Conservation (phyloP, 148 eudicot genomes). For the Cornus florida region DNA sequence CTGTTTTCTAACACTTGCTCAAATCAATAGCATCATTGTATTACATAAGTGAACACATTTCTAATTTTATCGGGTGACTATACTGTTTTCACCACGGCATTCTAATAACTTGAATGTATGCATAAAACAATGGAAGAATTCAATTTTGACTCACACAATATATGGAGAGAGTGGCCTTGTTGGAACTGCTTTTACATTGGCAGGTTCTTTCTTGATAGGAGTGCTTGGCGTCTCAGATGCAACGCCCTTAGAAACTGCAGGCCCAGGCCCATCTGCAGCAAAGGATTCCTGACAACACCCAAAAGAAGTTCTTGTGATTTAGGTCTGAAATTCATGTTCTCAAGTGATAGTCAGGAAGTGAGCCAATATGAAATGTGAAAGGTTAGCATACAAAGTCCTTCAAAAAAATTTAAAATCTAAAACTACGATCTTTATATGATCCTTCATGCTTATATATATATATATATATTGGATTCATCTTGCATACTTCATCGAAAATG, state of each 20-base stretch:
- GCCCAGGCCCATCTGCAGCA: constrained; percentile 19
- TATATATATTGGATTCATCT: too few relatives aligned
- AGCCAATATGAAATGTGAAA: too few relatives aligned
- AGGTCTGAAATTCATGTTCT: not conserved
- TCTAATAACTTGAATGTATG: not conserved
- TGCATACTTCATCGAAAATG: too few relatives aligned
- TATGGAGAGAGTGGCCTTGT: constrained; percentile 67
- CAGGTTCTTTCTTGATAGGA: constrained; percentile 32
- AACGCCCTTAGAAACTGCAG: constrained; percentile 22
- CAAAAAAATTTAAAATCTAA: not conserved
- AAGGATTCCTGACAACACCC: constrained; percentile 33
- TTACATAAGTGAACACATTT: not conserved
- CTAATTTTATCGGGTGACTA: not conserved
- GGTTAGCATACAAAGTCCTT: not conserved
- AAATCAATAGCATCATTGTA: not conserved
- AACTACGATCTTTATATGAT: not conserved
- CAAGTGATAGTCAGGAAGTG: not conserved
- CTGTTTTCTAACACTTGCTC: not conserved
- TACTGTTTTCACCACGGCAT: not conserved
- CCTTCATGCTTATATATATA: not conserved
- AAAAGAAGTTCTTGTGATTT: constrained; percentile 4
- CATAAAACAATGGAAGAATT: not conserved
- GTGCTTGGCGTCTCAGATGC: constrained; percentile 28
- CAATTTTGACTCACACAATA: constrained; percentile 48
- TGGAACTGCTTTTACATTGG: constrained; percentile 26